Conservation (phyloP, 2,329 filamentous ascomycete species). For the Keithomyces neogunnii region DNA sequence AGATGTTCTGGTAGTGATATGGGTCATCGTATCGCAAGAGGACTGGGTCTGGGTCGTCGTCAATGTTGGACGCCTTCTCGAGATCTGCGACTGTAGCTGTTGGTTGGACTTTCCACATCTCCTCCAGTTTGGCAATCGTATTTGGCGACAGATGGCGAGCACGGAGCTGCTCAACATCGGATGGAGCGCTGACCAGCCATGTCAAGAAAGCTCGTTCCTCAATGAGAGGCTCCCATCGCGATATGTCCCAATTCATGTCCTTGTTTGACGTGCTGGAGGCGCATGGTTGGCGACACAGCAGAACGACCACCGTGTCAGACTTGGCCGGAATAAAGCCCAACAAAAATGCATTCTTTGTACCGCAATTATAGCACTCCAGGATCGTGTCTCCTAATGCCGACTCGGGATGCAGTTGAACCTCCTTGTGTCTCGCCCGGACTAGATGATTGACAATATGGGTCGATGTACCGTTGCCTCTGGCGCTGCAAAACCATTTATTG, state of each 20-base stretch:
- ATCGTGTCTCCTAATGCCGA: conserved; percentile 93
- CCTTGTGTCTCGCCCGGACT: conserved; percentile 94
- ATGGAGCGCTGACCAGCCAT: conserved; percentile 85
- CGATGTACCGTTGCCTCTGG: conserved; percentile 89
- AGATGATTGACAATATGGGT: conserved; percentile 98
- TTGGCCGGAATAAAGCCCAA: conserved; percentile 98
- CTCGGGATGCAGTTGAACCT: conserved; percentile 90
- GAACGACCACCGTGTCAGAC: conserved; percentile 94
- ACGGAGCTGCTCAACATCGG: conserved; percentile 91
- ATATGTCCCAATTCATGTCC: conserved; percentile 99
- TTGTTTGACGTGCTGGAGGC: conserved; percentile 92
- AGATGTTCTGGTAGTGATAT: conserved; percentile 98
- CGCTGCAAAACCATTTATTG: conserved; percentile 98
- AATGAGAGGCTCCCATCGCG: conserved; percentile 93
- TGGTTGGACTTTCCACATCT: conserved; percentile 96
- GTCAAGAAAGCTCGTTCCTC: conserved; percentile 91
- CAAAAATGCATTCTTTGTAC: conserved; percentile 97
- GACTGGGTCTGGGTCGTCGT: conserved; percentile 91
- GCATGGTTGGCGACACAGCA: conserved; percentile 93
- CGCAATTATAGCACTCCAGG: conserved; percentile 97
- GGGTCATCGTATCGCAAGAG: conserved; percentile 92
- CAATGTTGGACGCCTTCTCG: conserved; percentile 83
- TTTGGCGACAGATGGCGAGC: conserved; percentile 88
- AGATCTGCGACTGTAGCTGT: conserved; percentile 82
- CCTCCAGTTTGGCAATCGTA: conserved; percentile 92